Evolutionary conservation across 202 grass and related monocot genomes (phyloP), one percentile per base, ranked within the genome.

Genomic region (Zoysia matrella): DNA sequence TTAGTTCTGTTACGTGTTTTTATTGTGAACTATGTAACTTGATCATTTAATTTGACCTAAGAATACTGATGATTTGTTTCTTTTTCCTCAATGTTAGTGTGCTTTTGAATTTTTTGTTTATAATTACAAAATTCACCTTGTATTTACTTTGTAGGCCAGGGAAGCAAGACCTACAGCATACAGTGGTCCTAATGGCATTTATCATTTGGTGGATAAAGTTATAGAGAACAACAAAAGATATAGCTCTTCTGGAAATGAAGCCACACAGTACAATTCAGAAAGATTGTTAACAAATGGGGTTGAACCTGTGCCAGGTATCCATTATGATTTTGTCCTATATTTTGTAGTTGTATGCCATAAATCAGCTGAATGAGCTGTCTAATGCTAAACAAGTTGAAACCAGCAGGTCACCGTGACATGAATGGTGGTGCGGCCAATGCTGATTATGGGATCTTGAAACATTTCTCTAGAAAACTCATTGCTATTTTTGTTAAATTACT

Each of bases 381-480:
- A 75, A 86, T 63, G 36, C 22, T 83, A 75, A 65, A 86, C 52
- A 13, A 36, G 30, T 1, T 65, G 57, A 86, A 90, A 83, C 75
- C 82, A 86, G 80, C 88, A 86, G 88, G 74, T 71, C 74, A 0
- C 42, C 42, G 7, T 1, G 44, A 6, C 69, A 75, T 14, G 13
- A 83, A 80, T 57, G 43, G 73, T 15, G 68, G 13, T 46, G 64
- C 60, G 55, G 84, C 55, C 56, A 50, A 73, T 79, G 67, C 60
- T 60, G 85, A 78, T 73, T 80, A 82, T 82, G 86, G 89, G 45
- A 83, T 86, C 48, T 86, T 91, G 68, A 85, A 82, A 87, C 71
- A 83, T 83, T 58, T 92, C 77, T 78, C 89, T 81, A 94, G 82
- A 81, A 84, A 81, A 87, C 11, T 89, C n/a, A 8, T 92, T 83